Base-by-base conservation (phyloP, 176 grass and related monocot species). In the Tillandsia fasciculata region DNA sequence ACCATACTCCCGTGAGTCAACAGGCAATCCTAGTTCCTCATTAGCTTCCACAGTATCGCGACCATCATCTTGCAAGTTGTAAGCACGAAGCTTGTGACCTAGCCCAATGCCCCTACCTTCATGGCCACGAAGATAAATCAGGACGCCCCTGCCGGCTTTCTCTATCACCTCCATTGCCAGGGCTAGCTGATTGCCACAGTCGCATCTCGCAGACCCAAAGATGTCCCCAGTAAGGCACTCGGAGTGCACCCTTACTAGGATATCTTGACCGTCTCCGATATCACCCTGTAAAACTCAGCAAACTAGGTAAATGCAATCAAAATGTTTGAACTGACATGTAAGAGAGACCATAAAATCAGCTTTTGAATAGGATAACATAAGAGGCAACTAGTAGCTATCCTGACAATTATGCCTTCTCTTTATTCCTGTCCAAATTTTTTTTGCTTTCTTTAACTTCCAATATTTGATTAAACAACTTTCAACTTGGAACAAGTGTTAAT, bases 1-100 rank as follows among this genome's bases (percentile, higher is more conserved):
- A 77, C 86, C 86, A 2, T 96, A 96, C 48, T 96, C 92, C 59
- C 86, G 84, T 1, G 93, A 92, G 69, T 96, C 93, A 49, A 84
- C 93, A 28, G 88, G 93, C 70, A 96, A 70, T n/a, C 93, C 93
- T 53, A 96, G 73, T 48, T 96, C 89, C 84, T 90, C 82, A 71
- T 96, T 96, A 76, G 93, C 93, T 84, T 96, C 93, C 0, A 96
- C 93, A 64, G 93, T 96, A 67, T 92, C 93, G 1, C 89, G 67
- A 6, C 93, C 93, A 58, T 83, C 81, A 72, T 96, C 93, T 74
- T 92, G 88, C 50, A 92, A 82, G 72, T 91, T 92, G 81, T 92
- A 89, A 15, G 92, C 88, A 23, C 88, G 83, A 51, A 96, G 88
- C 83, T 96, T 92, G 86, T 96, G 88, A 72, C 92, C 92, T 29